Conservation (phyloP, 2,329 filamentous ascomycete species). For the Bertia moriformis region DNA sequence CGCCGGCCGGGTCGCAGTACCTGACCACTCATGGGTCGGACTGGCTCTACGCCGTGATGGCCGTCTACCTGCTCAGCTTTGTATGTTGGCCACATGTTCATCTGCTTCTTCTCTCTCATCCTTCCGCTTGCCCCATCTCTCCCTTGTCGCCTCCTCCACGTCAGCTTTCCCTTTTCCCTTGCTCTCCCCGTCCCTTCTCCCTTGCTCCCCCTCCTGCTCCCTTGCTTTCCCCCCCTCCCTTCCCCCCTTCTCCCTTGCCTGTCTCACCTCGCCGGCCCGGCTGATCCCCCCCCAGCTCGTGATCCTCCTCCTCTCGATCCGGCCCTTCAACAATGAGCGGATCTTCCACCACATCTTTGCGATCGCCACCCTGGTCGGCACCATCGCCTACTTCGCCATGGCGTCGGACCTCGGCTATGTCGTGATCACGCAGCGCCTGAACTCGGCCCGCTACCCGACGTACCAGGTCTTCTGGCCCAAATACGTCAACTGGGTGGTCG, state of each 20-base stretch:
- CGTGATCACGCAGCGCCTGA: constrained; percentile 20
- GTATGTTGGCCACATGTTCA: constrained; percentile 29
- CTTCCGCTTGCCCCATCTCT: no score
- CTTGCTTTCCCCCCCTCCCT: neutral
- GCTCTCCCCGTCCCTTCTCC: neutral
- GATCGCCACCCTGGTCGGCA: constrained; percentile 30
- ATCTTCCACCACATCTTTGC: constrained; percentile 42
- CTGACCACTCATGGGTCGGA: constrained; percentile 30
- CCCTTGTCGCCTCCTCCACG: no score
- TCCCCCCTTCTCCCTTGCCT: constrained; percentile 4
- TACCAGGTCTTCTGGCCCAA: constrained; percentile 40
- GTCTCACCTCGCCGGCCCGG: constrained; percentile 14
- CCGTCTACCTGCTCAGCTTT: constrained; percentile 30
- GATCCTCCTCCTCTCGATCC: no score
- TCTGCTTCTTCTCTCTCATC: no score
- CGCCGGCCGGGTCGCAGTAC: constrained; percentile 19
- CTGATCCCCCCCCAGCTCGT: constrained; percentile 23
- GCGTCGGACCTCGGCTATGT: constrained; percentile 33
- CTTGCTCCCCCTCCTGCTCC: neutral
- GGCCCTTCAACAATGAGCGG: constrained; percentile 28
- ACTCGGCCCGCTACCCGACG: constrained; percentile 11
- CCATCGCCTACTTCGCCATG: constrained; percentile 33
- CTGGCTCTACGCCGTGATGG: constrained; percentile 40
- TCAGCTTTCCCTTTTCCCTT: neutral
- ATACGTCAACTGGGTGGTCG: constrained; percentile 38